phyloP scores from a whole-genome alignment of 345 rosid genomes.

The Excoecaria cochinchinensis region DNA sequence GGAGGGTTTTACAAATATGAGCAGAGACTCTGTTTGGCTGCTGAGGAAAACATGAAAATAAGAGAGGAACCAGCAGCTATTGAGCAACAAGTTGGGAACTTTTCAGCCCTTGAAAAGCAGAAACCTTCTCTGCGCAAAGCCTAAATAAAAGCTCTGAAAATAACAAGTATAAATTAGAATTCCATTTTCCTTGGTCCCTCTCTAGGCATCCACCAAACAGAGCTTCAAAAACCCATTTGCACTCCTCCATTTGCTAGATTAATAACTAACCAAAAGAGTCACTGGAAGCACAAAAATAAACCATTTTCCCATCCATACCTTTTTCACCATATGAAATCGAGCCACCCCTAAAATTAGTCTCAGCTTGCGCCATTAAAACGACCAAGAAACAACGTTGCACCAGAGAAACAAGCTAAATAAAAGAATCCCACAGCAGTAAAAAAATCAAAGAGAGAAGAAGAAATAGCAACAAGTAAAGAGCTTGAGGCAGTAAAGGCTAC shows the following conservation, averaged over 20 bases:
- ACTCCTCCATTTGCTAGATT: background rate
- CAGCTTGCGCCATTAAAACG: constrained; percentile 49
- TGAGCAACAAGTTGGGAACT: constrained; percentile 10
- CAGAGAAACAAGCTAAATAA: background rate
- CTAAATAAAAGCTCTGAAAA: background rate
- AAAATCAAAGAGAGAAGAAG: background rate
- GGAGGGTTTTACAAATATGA: background rate
- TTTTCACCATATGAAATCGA: constrained; percentile 25
- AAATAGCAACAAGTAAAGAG: background rate
- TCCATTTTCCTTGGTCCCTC: background rate
- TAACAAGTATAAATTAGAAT: background rate
- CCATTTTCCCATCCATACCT: constrained; percentile 31
- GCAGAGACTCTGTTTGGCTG: constrained; percentile 16
- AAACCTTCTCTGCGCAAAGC: background rate
- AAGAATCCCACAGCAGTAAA: background rate
- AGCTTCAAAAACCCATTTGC: constrained; percentile 10
- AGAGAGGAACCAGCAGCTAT: background rate
- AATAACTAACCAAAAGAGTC: constrained; percentile 18
- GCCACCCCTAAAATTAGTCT: constrained; percentile 34
- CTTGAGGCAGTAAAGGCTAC: constrained; percentile 33
- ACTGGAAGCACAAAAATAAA: constrained; percentile 1
- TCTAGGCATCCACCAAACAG: constrained; percentile 23
- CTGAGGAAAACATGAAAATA: constrained; percentile 20
- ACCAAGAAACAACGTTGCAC: constrained; percentile 13
- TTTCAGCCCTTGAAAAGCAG: background rate